These are phyloP conservation scores for Quercus bicolor DNA, from an alignment of 306 rosid species.

Conservation along the genomic window DNA sequence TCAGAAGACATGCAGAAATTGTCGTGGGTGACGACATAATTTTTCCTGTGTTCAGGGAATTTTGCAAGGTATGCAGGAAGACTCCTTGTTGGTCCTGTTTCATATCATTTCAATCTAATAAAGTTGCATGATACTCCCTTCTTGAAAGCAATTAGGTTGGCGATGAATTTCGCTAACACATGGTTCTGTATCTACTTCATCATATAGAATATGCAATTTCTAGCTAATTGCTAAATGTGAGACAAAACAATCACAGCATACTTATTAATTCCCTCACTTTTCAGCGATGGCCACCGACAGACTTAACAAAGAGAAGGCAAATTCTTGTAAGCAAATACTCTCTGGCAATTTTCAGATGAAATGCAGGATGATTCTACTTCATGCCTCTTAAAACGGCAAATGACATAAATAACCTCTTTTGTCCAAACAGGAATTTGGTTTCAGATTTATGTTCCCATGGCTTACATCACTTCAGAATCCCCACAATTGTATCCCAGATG, in stretches of 20 bases:
- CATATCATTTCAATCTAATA: neutral
- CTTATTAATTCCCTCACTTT: neutral
- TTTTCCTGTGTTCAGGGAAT: constrained; percentile 20
- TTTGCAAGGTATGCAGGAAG: constrained; percentile 29
- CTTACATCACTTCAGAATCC: neutral
- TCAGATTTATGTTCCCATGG: neutral
- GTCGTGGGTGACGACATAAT: constrained; percentile 19
- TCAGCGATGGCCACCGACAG: constrained; percentile 22
- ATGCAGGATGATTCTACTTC: neutral
- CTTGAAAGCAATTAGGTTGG: no score
- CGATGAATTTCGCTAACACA: neutral
- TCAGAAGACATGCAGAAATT: constrained; percentile 33
- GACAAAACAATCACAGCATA: neutral
- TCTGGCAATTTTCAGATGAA: neutral
- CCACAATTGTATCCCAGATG: neutral
- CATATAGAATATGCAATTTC: neutral
- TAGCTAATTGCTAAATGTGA: neutral
- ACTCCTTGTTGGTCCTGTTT: neutral
- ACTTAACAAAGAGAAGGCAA: neutral
- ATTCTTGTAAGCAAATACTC: constrained; percentile 9
- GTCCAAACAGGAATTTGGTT: neutral
- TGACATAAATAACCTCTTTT: neutral
- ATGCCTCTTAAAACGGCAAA: neutral
- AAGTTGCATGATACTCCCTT: no score
- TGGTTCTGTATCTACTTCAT: neutral